Percentiles rank a stretch among this genome's conserved stretches.
These are phyloP conservation scores for Orbilia brochopaga DNA, from an alignment of 2,329 filamentous ascomycete species.

Conservation along the genomic window DNA sequence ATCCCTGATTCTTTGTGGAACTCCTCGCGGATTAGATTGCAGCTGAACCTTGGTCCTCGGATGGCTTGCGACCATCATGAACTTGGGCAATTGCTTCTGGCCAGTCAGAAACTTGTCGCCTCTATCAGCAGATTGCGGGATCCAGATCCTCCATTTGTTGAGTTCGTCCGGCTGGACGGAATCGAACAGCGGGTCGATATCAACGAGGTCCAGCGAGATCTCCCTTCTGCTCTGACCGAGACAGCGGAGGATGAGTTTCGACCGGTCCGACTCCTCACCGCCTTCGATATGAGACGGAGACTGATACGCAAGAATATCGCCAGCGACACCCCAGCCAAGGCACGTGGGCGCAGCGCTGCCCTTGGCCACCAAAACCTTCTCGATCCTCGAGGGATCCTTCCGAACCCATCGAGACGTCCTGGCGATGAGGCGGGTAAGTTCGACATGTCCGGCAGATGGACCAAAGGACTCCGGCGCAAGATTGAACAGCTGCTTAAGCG, in stretches of 20 bases:
- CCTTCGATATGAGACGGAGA: conserved; percentile 36
- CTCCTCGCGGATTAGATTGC: conserved; percentile 37
- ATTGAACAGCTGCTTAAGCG: conserved; percentile 38
- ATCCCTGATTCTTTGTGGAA: conserved; percentile 28
- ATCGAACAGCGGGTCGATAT: conserved; percentile 36
- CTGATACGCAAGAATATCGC: conserved; percentile 39
- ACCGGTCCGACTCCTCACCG: conserved; percentile 25
- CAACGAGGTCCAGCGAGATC: conserved; percentile 21
- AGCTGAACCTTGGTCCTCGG: conserved; percentile 29
- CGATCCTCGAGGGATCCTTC: conserved; percentile 40
- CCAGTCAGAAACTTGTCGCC: conserved; percentile 46
- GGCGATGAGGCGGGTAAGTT: conserved; percentile 41
- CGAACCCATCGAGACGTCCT: conserved; percentile 46
- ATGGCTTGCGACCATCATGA: conserved; percentile 47
- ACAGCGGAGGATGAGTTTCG: conserved; percentile 32
- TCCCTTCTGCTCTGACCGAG: conserved; percentile 26
- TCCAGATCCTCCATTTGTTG: conserved; percentile 48
- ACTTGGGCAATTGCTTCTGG: conserved; percentile 24
- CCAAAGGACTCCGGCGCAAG: conserved; percentile 33
- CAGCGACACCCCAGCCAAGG: conserved; percentile 43
- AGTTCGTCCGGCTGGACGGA: conserved; percentile 29
- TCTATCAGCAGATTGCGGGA: conserved; percentile 32
- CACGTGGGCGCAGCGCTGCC: conserved; percentile 23
- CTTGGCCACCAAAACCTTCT: conserved; percentile 39
- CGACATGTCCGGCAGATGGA: conserved; percentile 31